Base-by-base conservation (phyloP, 805 yeast genomes). In the Candida andamanensis region DNA sequence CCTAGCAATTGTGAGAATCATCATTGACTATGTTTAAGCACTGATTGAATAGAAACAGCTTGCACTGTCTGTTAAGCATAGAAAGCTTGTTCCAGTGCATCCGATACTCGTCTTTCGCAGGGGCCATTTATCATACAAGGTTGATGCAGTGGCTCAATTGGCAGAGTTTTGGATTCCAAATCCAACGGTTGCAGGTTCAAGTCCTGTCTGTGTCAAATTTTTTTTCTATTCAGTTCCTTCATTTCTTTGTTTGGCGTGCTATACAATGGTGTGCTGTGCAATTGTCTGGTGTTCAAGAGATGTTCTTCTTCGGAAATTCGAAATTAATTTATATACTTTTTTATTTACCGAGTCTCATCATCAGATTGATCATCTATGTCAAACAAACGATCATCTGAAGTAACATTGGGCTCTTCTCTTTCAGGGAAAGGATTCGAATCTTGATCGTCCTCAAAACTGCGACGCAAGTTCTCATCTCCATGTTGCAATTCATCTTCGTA, bases 151-250 rank as follows among this genome's bases (percentile, higher is more conserved):
- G 55, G 58, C 56, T 52, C 58, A 52, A 50, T 32, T 57, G 63
- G 63, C 56, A 58, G 63, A 58, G 62, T 55, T 52, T 56, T 55
- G 50, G 63, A 55, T 46, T 58, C 63, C 63, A 58, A 50, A 76
- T 76, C 84, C 78, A 75, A 76, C 75, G 84, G 84, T 72, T 78
- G 84, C 84, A 78, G 83, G 84, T 78, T 77, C 84, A 74, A 77
- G 75, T 77, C 84, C 83, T 78, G 85, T 77, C 81, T 80, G 81
- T 76, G 78, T 28, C 46, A 42, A 18, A 24, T 21, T 25, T 36
- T 30, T 20, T 27, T 33, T 35, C 33, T 29, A 32, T 33, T 24
- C n/a, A n/a, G 3, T 9, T 18, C 17, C 17, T 12, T 29, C 20
- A 11, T 25, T 21, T 5, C 20, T 11, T 19, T 32, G 27, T 13